A percentile compares a stretch with the other conserved stretches of the same genome.
These are phyloP conservation scores for Arabidopsis arenosa DNA, from an alignment of 345 rosid species.

Conservation along the genomic window DNA sequence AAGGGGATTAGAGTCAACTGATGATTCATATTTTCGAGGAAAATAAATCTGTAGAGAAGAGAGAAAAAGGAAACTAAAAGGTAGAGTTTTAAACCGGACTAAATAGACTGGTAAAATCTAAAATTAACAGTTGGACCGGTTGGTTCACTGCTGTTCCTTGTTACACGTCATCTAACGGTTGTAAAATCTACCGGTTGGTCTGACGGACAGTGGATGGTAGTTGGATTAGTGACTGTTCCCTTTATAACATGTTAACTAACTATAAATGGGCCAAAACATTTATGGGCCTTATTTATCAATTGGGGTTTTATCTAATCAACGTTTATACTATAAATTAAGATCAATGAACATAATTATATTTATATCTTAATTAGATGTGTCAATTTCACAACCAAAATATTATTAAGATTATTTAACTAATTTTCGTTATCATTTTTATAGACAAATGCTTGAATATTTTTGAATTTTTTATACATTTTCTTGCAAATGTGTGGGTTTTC, in stretches of 20 bases:
- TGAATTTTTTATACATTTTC: too few relatives aligned
- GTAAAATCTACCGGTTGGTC: too few relatives aligned
- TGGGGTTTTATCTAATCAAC: not conserved
- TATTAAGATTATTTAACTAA: too few relatives aligned
- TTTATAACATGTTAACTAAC: not conserved
- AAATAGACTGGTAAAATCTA: not conserved
- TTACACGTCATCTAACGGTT: not conserved
- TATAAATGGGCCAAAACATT: not conserved
- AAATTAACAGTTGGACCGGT: slow-evolving; percentile 16
- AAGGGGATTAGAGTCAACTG: slow-evolving; percentile 17
- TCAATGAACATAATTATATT: not conserved
- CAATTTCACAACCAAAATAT: not conserved
- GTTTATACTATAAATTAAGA: not conserved
- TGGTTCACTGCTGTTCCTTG: not conserved
- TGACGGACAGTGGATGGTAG: not conserved
- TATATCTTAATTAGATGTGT: not conserved
- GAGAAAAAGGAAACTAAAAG: not conserved
- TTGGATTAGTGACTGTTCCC: not conserved
- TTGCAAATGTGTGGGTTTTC: too few relatives aligned
- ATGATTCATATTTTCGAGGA: slow-evolving; percentile 24
- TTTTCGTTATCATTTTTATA: not conserved
- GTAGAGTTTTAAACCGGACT: slow-evolving; percentile 25
- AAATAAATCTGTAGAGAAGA: not conserved
- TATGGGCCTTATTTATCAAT: slow-evolving; percentile 15
- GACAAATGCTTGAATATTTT: not conserved